Evolutionary conservation across 1,284 basidiomycete genomes (phyloP), one percentile per base, ranked within the genome.

Genomic region (Moniliophthora roreri): DNA sequence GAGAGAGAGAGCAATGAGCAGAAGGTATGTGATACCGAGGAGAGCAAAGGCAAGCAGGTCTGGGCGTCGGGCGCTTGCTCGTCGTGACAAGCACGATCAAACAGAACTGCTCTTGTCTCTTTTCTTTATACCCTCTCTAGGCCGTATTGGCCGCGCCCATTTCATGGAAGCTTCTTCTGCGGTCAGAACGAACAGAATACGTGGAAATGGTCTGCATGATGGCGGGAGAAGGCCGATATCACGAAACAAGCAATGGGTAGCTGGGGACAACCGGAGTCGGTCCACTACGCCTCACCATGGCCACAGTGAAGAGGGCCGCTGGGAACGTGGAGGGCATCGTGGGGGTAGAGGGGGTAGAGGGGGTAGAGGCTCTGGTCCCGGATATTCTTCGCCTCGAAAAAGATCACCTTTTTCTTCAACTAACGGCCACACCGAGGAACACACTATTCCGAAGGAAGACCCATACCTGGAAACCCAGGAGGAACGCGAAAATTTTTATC

Each of bases 401-500:
- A 76, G 76, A 45, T 61, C 73, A 13, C 66, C 73, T 23, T 60
- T 75, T 6, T 32, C 28, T 32, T 32, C 28, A 32, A 32, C 28
- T 6, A 32, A 32, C 11, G 28, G 28, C 28, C 28, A 32, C 28
- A 32, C 28, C 28, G 28, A 15, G 71, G 65, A 64, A 60, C 61
- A 42, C 55, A n/a, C 58, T 59, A 7, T 40, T 57, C 58, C 21
- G 56, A 56, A 44, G 34, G 64, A 71, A 32, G 79, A 81, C 26
- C 76, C 72, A 21, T 66, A 69, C 21, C 65, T 80, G 13, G 80
- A 83, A 48, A 77, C 78, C 0, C 64, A 67, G 6, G 84, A 87
- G 59, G 85, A 85, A 60, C 73, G 78, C 45, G 83, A 87, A 57
- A 74, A 65, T 52, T 86, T 85, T 62, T 89, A 80, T 63, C 80